Evolutionary conservation across 176 grass and related monocot species (phyloP).

Genomic region (Lolium rigidum): DNA sequence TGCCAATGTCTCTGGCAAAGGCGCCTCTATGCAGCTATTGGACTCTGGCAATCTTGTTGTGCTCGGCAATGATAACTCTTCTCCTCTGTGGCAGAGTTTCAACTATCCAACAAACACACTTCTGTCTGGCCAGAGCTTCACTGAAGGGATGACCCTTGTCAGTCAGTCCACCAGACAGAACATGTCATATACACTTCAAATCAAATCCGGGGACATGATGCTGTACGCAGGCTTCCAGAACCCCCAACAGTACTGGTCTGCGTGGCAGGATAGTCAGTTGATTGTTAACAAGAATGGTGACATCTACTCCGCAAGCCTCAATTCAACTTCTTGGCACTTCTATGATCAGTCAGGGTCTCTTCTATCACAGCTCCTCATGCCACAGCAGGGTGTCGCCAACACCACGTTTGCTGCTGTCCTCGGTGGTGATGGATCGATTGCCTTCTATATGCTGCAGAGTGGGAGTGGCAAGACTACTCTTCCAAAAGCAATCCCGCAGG

Average conservation of each 20-base stretch:
- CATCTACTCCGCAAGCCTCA: conserved; percentile 69
- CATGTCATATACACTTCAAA: conserved; percentile 68
- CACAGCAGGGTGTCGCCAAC: conserved; percentile 38
- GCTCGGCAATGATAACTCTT: conserved; percentile 53
- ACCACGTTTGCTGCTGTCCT: conserved; percentile 63
- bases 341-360: conserved; percentile 63
- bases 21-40: conserved; percentile 63
- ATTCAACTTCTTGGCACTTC: conserved; percentile 74
- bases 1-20: conserved; percentile 62
- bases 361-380: conserved; percentile 59
- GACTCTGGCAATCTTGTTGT: conserved; percentile 82
- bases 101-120: conserved; percentile 84
- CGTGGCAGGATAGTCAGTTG: conserved; percentile 57
- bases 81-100: conserved; percentile 91
- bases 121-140: conserved; percentile 74
- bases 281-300: conserved; percentile 48
- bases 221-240: conserved; percentile 61
- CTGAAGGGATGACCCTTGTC: conserved; percentile 63
- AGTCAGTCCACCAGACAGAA: conserved; percentile 60
- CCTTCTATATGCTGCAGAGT: conserved; percentile 57
- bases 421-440: conserved; percentile 54
- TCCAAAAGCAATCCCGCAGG: conserved; percentile 44
- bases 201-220: conserved; percentile 73
- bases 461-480: conserved; percentile 27
- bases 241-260: conserved; percentile 84